These are phyloP conservation scores for Hemisphaericaspora nanyangensis DNA, from an alignment of 805 yeast genomes.

Conservation along the genomic window DNA sequence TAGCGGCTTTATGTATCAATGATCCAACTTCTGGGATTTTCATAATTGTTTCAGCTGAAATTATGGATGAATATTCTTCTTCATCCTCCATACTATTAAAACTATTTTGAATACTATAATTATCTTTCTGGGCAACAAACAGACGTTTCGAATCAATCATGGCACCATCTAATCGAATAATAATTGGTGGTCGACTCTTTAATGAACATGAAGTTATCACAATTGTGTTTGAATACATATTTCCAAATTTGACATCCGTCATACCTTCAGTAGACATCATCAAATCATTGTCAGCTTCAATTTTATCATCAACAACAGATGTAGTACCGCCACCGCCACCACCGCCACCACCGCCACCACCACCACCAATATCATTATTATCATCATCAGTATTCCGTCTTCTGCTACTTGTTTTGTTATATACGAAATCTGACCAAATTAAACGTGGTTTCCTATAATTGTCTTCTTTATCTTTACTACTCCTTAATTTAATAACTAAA, in stretches of 20 bases:
- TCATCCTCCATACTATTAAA: conserved; percentile 16
- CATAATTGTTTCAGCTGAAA: conserved; percentile 33
- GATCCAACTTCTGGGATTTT: conserved; percentile 80
- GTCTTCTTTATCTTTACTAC: conserved; percentile 48
- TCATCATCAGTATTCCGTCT: conserved; percentile 13
- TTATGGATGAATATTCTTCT: conserved; percentile 17
- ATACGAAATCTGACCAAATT: conserved; percentile 32
- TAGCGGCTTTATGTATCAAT: conserved; percentile 64
- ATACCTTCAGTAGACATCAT: conserved; percentile 83
- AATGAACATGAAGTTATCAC: conserved; percentile 37
- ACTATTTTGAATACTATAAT: conserved; percentile 20
- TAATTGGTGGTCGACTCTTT: conserved; percentile 27
- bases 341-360: too few species aligned
- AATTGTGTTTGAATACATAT: conserved; percentile 29
- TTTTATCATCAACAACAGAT: conserved; percentile 11
- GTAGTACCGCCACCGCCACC: too few species aligned
- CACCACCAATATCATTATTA: not conserved
- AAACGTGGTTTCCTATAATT: conserved; percentile 36
- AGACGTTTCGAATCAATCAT: conserved; percentile 40
- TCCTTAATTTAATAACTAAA: conserved; percentile 64
- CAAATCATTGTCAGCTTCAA: conserved; percentile 19
- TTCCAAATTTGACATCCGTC: conserved; percentile 65
- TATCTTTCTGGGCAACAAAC: conserved; percentile 9
- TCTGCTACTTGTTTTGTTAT: conserved; percentile 10
- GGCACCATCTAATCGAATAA: conserved; percentile 38